Base-by-base conservation (phyloP, 805 yeast genomes). In the Saccharomycopsis sp. region DNA sequence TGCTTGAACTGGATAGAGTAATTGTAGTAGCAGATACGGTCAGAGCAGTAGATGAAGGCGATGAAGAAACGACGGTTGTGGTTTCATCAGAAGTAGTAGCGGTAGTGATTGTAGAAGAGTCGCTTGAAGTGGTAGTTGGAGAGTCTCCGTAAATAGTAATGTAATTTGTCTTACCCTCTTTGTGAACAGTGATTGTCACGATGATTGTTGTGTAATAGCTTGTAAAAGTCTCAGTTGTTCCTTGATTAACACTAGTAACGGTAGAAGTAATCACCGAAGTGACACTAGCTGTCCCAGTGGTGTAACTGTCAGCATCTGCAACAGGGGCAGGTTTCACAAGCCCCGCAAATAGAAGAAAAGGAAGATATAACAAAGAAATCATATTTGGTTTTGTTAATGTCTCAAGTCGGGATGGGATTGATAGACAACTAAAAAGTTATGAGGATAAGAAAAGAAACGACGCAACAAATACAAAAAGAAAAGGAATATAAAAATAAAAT, bases 201-300 rank as follows among this genome's bases (percentile, higher is more conserved):
- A 61, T 56, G 12, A 61, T 56, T 8, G 63, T 61, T 34, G 63
- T 61, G 52, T 58, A 61, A 23, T 56, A 61, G 25, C 63, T 61
- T 15, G 63, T 61, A 54, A 57, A 61, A n/a, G 63, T 61, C 8
- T 57, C 42, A 29, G 63, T 61, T 17, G 47, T 41, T 19, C 62
- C 63, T 29, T 56, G 56, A 25, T 58, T 61, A n/a, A 58, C 57
- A 17, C 52, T 52, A 17, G 60, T 56, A n/a, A 61, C 49, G 17
- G 63, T 61, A 8, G 59, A 54, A 14, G 58, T 49, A 14, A 61
- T 24, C 19, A 56, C 56, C 22, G 62, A 57, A 14, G 63, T 61
- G 23, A 61, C 35, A 29, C 59, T 53, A 3, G 53, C 34, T 7
- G 51, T 17, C 23, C 50, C 57, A 9, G 60, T 58, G n/a, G 53